Evolutionary conservation across 2,329 filamentous ascomycete species (phyloP).

Genomic region (Fusarium sterilihyphosum): DNA sequence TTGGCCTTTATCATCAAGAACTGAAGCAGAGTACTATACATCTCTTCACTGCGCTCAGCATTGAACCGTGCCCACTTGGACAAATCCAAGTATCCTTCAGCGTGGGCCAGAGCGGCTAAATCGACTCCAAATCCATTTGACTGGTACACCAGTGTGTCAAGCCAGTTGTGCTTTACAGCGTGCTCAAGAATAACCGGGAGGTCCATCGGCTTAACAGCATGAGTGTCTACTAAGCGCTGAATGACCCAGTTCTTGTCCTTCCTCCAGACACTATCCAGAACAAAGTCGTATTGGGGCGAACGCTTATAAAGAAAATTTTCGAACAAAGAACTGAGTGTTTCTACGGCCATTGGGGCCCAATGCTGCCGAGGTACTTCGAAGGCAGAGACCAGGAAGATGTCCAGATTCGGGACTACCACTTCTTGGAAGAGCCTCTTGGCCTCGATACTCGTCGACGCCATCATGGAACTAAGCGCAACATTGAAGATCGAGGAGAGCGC

Average conservation of each 20-base stretch:
- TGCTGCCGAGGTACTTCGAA: conserved; percentile 78
- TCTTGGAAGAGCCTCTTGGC: conserved; percentile 73
- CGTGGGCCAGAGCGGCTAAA: conserved; percentile 85
- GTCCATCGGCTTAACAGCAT: conserved; percentile 74
- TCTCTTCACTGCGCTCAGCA: conserved; percentile 71
- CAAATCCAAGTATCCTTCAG: conserved; percentile 81
- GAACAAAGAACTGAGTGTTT: conserved; percentile 81
- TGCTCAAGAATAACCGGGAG: conserved; percentile 64
- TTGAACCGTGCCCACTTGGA: conserved; percentile 82
- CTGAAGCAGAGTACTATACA: conserved; percentile 77
- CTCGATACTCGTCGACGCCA: conserved; percentile 70
- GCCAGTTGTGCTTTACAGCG: conserved; percentile 83
- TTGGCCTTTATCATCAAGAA: conserved; percentile 88
- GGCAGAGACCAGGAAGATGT: conserved; percentile 81
- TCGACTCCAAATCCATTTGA: conserved; percentile 89
- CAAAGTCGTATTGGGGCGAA: conserved; percentile 83
- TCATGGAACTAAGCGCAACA: conserved; percentile 68
- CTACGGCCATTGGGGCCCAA: conserved; percentile 78
- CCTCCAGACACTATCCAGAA: conserved; percentile 90
- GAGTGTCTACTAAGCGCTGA: conserved; percentile 81
- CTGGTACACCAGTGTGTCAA: conserved; percentile 81
- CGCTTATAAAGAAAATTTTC: conserved; percentile 84
- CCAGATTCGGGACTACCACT: conserved; percentile 76
- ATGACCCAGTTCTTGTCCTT: conserved; percentile 90
- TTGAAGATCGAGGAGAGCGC: conserved; percentile 78